Evolutionary conservation across 768 basidiomycete genomes (phyloP), one percentile per base, ranked within the genome.

Genomic region (Neoboletus magnificus): DNA sequence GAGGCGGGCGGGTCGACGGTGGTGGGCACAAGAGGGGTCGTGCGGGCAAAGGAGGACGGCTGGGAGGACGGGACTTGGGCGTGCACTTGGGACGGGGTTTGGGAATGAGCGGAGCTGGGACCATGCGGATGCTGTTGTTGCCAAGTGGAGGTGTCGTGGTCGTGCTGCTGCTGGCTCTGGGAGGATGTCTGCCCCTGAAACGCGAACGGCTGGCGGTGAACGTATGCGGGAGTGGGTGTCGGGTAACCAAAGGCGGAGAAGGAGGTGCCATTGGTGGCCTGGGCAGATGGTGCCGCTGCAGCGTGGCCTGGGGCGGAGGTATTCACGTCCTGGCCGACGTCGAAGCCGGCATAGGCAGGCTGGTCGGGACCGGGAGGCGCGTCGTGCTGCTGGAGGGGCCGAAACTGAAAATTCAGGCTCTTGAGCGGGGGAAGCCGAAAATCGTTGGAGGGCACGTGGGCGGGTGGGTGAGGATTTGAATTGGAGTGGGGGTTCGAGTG

Each of bases 391-490:
- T 72, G 59, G 32, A 72, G 70, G 23, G 75, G 59, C 49, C 63
- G 66, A 51, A 79, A 81, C 52, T 68, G 66, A 59, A 89, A 87
- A 67, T 87, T 85, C 66, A 90, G 78, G 66, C 87, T 85, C 73
- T 82, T 88, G 68, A 89, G 78, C 20, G 86, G 86, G 0, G 87
- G 87, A 5, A 88, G 79, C 37, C 85, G 84, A 62, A 83, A 71
- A 54, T 78, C 74, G 55, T 71, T 77, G 64, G 77, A 48, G 25
- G 71, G 71, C 50, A 74, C 69, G 59, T 71, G 74, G 35, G 74
- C 63, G 8, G 73, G 73, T 20, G 71, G 71, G 30, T 50, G 65
- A 5, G 71, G 64, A 36, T 75, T 64, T 60, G 54, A 72, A 58
- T 58, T 76, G 62, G 59, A 45, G 54, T 55, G 48, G 20, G 47